phyloP scores from a whole-genome alignment of 1,139 yeast genomes.

The Suhomyces taliae region DNA sequence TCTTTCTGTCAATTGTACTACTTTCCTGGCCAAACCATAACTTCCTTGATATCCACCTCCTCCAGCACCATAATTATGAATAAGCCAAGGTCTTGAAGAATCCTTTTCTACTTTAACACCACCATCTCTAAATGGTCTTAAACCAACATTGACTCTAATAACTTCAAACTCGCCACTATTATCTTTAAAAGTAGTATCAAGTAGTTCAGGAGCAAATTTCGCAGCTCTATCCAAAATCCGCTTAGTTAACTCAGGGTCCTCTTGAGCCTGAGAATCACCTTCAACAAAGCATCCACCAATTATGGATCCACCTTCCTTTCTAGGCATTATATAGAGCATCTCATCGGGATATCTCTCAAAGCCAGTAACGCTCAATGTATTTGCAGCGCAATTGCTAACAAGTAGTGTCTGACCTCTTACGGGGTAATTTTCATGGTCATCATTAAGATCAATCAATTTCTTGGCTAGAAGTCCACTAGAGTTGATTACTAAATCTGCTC shows the following conservation, averaged over 20 bases:
- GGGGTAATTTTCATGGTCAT: constrained; percentile 27
- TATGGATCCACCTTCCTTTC: constrained; percentile 55
- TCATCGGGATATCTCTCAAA: constrained; percentile 37
- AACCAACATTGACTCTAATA: constrained; percentile 44
- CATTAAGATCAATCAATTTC: constrained; percentile 33
- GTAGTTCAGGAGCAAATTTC: constrained; percentile 43
- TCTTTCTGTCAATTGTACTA: constrained; percentile 16
- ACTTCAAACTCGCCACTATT: constrained; percentile 39
- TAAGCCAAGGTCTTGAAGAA: constrained; percentile 31
- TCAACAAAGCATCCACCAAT: constrained; percentile 50
- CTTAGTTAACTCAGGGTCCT: constrained; percentile 36
- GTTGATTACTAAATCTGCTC: constrained; percentile 44
- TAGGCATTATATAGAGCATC: constrained; percentile 48
- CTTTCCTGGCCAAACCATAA: constrained; percentile 41
- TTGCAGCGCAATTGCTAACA: constrained; percentile 34
- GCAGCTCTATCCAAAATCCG: constrained; percentile 42
- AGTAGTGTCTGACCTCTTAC: constrained; percentile 34
- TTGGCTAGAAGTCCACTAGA: constrained; percentile 45
- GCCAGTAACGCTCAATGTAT: constrained; percentile 31
- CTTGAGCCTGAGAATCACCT: constrained; percentile 23
- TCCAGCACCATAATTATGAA: constrained; percentile 52
- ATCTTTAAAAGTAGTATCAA: constrained; percentile 30
- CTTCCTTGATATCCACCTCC: constrained; percentile 51
- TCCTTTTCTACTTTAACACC: constrained; percentile 48
- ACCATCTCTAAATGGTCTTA: constrained; percentile 47